Evolutionary conservation across 1,284 basidiomycete species (phyloP).

Genomic region (Pyrrhoderma noxium): DNA sequence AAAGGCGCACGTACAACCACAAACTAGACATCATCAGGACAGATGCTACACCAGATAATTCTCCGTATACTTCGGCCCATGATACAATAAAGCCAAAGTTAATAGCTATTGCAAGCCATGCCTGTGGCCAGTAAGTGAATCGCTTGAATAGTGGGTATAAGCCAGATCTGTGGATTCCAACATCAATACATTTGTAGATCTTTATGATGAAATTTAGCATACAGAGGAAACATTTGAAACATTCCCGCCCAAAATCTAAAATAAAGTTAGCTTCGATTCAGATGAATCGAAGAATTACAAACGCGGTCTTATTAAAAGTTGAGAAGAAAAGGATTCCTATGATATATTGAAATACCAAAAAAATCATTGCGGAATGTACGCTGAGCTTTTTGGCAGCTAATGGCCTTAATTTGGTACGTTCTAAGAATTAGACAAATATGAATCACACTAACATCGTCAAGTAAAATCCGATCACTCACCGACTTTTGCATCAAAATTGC

Average conservation of each 20-base stretch:
- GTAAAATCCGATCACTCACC: no score
- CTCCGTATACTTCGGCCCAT: slow-evolving; percentile 29
- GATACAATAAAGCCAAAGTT: slow-evolving; percentile 28
- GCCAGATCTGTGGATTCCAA: background rate
- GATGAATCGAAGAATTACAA: background rate
- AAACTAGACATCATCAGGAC: slow-evolving; percentile 15
- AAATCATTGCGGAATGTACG: background rate
- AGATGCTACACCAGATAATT: background rate
- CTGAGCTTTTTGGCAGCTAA: slow-evolving; percentile 15
- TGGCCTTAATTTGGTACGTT: slow-evolving; percentile 23
- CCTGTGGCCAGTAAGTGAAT: slow-evolving; percentile 53
- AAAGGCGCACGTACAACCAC: slow-evolving; percentile 17
- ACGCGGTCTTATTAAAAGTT: background rate
- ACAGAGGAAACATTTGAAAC: slow-evolving; percentile 7
- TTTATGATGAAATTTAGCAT: background rate
- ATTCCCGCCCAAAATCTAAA: slow-evolving; percentile 8
- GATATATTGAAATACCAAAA: slow-evolving; percentile 24
- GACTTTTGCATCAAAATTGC: slow-evolving; percentile 20
- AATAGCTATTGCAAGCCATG: slow-evolving; percentile 33
- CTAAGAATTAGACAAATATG: slow-evolving; percentile 16
- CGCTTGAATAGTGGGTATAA: slow-evolving; percentile 23
- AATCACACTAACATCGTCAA: no score
- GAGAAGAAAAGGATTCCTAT: slow-evolving; percentile 18
- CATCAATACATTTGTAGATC: background rate
- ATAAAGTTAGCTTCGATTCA: background rate